Percentiles rank a stretch among this genome's conserved stretches.
Conservation (phyloP, 257 asterid species). For the Capsicum rhomboideum region DNA sequence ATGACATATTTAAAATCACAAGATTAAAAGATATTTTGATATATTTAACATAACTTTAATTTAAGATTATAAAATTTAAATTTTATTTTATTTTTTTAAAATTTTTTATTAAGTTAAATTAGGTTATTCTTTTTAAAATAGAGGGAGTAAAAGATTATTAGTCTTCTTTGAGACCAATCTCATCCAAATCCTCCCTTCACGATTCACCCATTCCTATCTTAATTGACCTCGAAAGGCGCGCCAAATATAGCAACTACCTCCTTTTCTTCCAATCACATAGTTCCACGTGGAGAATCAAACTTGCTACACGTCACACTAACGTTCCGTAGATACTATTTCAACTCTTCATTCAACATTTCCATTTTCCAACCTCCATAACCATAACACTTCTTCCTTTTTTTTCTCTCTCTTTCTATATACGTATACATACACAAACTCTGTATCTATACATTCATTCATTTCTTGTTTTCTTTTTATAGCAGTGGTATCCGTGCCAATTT, state of each 20-base stretch:
- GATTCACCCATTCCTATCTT: background rate
- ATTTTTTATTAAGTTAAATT: no score
- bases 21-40: no score
- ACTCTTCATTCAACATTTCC: background rate
- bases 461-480: no score
- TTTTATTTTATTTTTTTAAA: no score
- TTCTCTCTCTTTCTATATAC: background rate
- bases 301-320: slow-evolving; percentile 18
- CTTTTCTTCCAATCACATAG: slow-evolving; percentile 9
- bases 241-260: slow-evolving; percentile 16
- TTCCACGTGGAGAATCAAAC: slow-evolving; percentile 9
- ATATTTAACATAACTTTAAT: no score
- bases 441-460: background rate
- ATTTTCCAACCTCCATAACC: background rate
- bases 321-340: slow-evolving; percentile 26
- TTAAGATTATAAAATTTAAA: no score
- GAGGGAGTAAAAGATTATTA: no score
- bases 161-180: background rate
- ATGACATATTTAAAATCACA: no score
- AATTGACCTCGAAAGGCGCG: slow-evolving; percentile 34
- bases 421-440: background rate
- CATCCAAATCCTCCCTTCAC: background rate
- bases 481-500: no score
- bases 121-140: no score
- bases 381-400: background rate